These are phyloP conservation scores for Phyllosticta paracitricarpa DNA, from an alignment of 2,329 filamentous ascomycete genomes.

Conservation along the genomic window DNA sequence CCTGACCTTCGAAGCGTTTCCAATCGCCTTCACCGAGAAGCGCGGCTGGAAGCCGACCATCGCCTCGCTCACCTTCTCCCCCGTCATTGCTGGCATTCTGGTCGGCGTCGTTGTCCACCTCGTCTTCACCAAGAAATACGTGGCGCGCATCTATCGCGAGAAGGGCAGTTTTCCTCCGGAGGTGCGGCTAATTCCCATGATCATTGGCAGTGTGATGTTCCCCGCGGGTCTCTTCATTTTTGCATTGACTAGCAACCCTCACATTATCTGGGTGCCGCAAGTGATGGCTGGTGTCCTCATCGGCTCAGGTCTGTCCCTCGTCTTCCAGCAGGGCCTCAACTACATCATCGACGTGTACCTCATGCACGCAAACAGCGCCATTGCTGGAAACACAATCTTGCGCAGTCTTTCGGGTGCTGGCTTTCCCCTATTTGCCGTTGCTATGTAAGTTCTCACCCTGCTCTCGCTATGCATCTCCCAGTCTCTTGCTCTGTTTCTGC, in stretches of 20 bases:
- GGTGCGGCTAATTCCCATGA: slow-evolving; percentile 38
- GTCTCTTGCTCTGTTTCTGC: background rate
- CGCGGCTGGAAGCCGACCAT: slow-evolving; percentile 33
- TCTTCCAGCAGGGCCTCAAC: slow-evolving; percentile 36
- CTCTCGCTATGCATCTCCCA: background rate
- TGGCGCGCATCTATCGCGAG: slow-evolving; percentile 20
- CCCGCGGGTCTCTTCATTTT: slow-evolving; percentile 44
- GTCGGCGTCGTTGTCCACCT: slow-evolving; percentile 22
- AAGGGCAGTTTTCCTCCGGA: slow-evolving; percentile 32
- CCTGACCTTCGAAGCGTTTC: slow-evolving; percentile 40
- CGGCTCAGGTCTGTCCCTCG: slow-evolving; percentile 35
- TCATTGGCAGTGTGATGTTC: slow-evolving; percentile 43
- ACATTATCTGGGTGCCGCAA: slow-evolving; percentile 33
- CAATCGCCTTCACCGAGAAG: slow-evolving; percentile 33
- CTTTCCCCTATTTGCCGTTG: slow-evolving; percentile 16
- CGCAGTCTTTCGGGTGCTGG: slow-evolving; percentile 15
- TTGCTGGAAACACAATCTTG: slow-evolving; percentile 18
- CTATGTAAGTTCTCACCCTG: slow-evolving; percentile 12
- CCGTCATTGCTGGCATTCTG: slow-evolving; percentile 32
- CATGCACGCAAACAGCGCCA: slow-evolving; percentile 22
- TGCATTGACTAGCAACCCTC: slow-evolving; percentile 39
- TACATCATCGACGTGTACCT: slow-evolving; percentile 39
- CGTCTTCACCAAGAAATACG: slow-evolving; percentile 26
- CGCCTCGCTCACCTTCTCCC: slow-evolving; percentile 34
- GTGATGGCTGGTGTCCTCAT: slow-evolving; percentile 33